A percentile compares a stretch with the other conserved stretches of the same genome.
Evolutionary conservation across 495 filamentous ascomycete species (phyloP).

Genomic region (Umbilicaria muhlenbergii): DNA sequence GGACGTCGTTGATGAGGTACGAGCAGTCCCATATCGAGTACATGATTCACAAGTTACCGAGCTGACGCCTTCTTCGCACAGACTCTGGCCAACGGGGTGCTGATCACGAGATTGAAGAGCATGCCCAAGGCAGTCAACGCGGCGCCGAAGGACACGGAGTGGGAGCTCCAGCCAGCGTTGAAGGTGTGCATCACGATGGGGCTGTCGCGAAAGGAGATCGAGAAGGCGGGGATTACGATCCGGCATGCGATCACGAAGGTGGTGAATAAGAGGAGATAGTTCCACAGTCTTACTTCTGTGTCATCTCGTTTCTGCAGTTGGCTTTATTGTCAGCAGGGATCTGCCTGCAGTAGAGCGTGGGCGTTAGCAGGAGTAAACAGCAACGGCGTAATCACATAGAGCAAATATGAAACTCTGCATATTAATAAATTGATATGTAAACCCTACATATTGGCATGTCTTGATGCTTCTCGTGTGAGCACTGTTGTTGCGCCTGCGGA

Average conservation of each 20-base stretch:
- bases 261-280: constrained; percentile 36
- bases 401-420: too few species aligned
- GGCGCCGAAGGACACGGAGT: constrained; percentile 43
- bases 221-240: constrained; percentile 77
- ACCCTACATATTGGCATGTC: too few species aligned
- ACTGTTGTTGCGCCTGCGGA: too few species aligned
- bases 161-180: constrained; percentile 56
- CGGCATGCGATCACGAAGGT: constrained; percentile 92
- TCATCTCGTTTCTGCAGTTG: too few species aligned
- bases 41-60: not conserved
- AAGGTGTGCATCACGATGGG: constrained; percentile 84
- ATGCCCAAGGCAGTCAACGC: constrained; percentile 43
- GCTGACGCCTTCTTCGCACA: constrained; percentile 16
- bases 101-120: constrained; percentile 73
- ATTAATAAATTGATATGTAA: too few species aligned
- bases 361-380: too few species aligned
- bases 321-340: too few species aligned
- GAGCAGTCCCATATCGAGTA: constrained; percentile 5
- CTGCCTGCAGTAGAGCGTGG: too few species aligned
- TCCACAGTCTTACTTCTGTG: too few species aligned
- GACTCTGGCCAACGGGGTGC: constrained; percentile 67
- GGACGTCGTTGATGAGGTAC: constrained; percentile 87
- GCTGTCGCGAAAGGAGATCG: constrained; percentile 82
- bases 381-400: too few species aligned
- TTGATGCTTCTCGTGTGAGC: too few species aligned